Percentiles rank a stretch among this genome's conserved stretches.
Evolutionary conservation across 768 basidiomycete species (phyloP).

Genomic region (Polyporus arcularius): DNA sequence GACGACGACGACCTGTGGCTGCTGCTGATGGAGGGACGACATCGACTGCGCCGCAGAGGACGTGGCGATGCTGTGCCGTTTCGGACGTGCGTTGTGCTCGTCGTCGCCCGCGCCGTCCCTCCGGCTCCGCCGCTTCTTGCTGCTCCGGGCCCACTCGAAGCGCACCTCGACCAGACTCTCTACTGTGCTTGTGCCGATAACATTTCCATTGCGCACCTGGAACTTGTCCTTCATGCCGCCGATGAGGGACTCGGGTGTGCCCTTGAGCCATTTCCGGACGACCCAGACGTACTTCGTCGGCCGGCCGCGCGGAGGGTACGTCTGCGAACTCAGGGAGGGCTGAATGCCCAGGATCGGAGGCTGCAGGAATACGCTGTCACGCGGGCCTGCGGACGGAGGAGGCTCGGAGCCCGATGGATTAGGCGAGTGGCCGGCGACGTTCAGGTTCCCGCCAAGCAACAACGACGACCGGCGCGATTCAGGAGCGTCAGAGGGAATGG

Average conservation of each 20-base stretch:
- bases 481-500: constrained; percentile 3
- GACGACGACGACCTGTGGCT: constrained; percentile 1
- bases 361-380: constrained; percentile 31
- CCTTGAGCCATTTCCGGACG: constrained; percentile 75
- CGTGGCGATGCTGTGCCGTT: constrained; percentile 15
- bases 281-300: constrained; percentile 71
- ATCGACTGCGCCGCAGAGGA: constrained; percentile 23
- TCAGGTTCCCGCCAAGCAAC: constrained; percentile 3
- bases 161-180: constrained; percentile 59
- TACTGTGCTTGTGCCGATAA: constrained; percentile 5
- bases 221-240: constrained; percentile 46
- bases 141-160: constrained; percentile 76
- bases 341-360: constrained; percentile 68
- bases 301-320: constrained; percentile 37
- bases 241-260: constrained; percentile 44
- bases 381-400: constrained; percentile 3
- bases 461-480: constrained; percentile 12
- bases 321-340: constrained; percentile 57
- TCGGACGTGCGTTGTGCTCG: constrained; percentile 10
- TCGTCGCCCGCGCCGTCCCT: constrained; percentile 27
- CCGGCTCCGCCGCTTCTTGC: constrained; percentile 27
- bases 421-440: constrained; percentile 5
- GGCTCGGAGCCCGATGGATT: constrained; percentile 11
- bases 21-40: constrained; percentile 18
- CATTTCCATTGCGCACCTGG: constrained; percentile 21